Base-by-base conservation (phyloP, 2,329 filamentous ascomycete genomes). In the Biscogniauxia sp. region DNA sequence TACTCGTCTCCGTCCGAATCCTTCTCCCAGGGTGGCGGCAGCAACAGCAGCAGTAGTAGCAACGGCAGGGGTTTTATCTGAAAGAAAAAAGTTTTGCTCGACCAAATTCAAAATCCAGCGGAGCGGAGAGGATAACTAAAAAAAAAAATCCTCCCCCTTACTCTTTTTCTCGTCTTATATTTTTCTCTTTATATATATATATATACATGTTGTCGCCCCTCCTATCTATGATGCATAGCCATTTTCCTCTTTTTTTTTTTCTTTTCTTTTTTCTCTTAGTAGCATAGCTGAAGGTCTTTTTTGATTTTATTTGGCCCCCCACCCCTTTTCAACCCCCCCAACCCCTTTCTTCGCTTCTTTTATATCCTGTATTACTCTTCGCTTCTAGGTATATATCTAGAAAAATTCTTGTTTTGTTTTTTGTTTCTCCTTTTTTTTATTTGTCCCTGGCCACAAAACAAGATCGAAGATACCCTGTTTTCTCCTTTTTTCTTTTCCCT, bases 401-500 rank as follows among this genome's bases (percentile, higher is more conserved):
- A 45, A 45, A 45, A 45, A 45, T 45, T 45, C 5, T 45, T 45
- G 17, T 45, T 17, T n/a, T 45, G 13, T n/a, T 45, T 17, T 37
- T 2, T 37, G n/a, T n/a, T n/a, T n/a, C n/a, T n/a, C n/a, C n/a
- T 37, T 64, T 64, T 55, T 57, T 50, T 32, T 53, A 26, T 59
- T 56, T 65, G 61, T 60, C 62, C 50, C 58, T 53, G 51, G 45
- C 45, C 50, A 54, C 55, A 45, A 53, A 28, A 49, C 55, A 60
- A 57, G 54, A 63, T 45, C 37, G 37, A 45, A 45, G 37, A 45
- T 45, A 45, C 37, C 37, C 37, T 45, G 37, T 45, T 45, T 23
- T 23, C 23, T 23, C 23, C 5, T 23, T 23, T 23, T 23, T 5
- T 23, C 23, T 23, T 23, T 23, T 23, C 5, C n/a, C n/a, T 17